Percentiles rank a stretch among this genome's conserved stretches.
phyloP scores from a whole-genome alignment of 306 rosid genomes.

The Delonix regia region DNA sequence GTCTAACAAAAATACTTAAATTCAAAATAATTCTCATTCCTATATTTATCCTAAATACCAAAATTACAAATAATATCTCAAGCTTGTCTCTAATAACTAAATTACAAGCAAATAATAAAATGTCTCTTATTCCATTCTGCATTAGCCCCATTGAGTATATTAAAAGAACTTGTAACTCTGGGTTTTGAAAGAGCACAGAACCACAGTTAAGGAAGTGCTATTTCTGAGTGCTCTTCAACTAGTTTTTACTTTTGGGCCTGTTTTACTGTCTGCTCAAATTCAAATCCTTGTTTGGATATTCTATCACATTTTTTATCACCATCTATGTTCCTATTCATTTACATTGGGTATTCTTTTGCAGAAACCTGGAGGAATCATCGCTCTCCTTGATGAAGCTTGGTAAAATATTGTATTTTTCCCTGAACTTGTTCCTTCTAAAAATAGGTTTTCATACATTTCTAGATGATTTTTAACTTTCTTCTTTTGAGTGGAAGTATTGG shows the following conservation, averaged over 20 bases:
- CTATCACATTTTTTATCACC: not conserved
- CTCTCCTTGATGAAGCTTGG: conserved; percentile 99
- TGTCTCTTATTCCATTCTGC: too few species aligned
- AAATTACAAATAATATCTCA: too few species aligned
- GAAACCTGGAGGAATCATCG: conserved; percentile 98
- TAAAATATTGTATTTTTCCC: conserved; percentile 46
- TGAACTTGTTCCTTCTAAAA: conserved; percentile 19
- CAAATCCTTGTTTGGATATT: conserved; percentile 26
- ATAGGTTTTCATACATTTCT: conserved; percentile 14
- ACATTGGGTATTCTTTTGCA: conserved; percentile 44
- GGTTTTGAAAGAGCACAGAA: conserved; percentile 22
- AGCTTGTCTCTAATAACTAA: too few species aligned
- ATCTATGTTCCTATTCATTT: conserved; percentile 25
- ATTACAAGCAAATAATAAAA: too few species aligned
- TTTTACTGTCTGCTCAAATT: conserved; percentile 28
- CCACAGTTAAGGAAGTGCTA: conserved; percentile 12
- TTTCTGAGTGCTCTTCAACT: conserved; percentile 19
- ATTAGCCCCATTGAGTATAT: conserved; percentile 10
- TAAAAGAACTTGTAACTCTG: conserved; percentile 15
- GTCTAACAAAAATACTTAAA: too few species aligned
- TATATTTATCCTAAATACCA: too few species aligned
- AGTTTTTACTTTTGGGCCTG: conserved; percentile 25
- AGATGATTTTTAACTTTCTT: conserved; percentile 30
- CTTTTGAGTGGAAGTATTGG: conserved; percentile 26
- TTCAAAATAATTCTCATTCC: too few species aligned